Evolutionary conservation across 805 yeast species (phyloP).

Genomic region (Candida insectalens): DNA sequence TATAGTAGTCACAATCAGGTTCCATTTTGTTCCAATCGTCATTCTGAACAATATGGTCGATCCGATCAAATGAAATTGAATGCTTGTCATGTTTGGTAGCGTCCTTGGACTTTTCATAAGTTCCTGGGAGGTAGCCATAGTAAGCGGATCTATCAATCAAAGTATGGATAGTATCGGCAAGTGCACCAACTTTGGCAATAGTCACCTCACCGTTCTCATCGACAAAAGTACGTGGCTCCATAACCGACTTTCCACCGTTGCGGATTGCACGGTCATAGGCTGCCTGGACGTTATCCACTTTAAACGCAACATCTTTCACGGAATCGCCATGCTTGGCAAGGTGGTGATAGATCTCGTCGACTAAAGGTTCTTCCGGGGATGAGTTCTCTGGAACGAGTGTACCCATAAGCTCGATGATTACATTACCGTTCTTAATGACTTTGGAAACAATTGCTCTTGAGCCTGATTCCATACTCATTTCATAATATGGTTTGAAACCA

Average conservation of each 20-base stretch:
- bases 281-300: conserved; percentile 40
- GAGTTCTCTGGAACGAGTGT: conserved; percentile 22
- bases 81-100: not conserved
- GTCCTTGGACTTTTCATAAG: conserved; percentile 2
- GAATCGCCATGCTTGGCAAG: conserved; percentile 63
- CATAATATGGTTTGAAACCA: conserved; percentile 60
- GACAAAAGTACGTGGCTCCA: conserved; percentile 11
- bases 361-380: conserved; percentile 6
- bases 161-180: conserved; percentile 65
- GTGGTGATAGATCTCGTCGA: conserved; percentile 33
- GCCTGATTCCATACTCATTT: conserved; percentile 61
- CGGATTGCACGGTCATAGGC: conserved; percentile 36
- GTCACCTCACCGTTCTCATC: conserved; percentile 45
- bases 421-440: conserved; percentile 49
- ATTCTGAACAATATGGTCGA: conserved; percentile 81
- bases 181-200: conserved; percentile 40
- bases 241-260: conserved; percentile 36
- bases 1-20: conserved; percentile 48
- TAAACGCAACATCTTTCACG: conserved; percentile 66
- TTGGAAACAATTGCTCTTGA: conserved; percentile 44
- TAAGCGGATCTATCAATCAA: conserved; percentile 36
- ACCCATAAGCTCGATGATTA: conserved; percentile 38
- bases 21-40: conserved; percentile 62
- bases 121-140: conserved; percentile 19
- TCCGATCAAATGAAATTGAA: conserved; percentile 21